Evolutionary conservation across 257 asterid species (phyloP).

Genomic region (Nyctanthes arbortristis): DNA sequence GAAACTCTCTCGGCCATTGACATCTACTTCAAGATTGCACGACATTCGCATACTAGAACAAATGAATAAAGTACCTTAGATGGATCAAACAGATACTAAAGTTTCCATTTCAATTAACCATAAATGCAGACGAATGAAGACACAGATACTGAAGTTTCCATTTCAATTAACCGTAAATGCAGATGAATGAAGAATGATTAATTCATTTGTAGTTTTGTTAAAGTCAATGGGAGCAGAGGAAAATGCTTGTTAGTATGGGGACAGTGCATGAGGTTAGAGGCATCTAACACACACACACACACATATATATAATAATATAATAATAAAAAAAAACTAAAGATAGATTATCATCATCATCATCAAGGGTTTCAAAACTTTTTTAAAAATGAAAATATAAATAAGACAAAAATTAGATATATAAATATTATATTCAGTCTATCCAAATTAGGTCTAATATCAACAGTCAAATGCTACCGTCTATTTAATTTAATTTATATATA

Average conservation of each 20-base stretch:
- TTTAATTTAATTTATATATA: too few relatives aligned
- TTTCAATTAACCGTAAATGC: not conserved
- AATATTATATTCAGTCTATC: not conserved
- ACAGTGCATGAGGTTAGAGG: conserved; percentile 40
- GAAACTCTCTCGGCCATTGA: conserved; percentile 64
- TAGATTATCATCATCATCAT: not conserved
- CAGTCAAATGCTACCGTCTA: too few relatives aligned
- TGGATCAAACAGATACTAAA: not conserved
- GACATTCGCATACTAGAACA: conserved; percentile 28
- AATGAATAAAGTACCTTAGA: not conserved
- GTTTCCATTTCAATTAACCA: not conserved
- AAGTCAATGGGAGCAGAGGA: conserved; percentile 29
- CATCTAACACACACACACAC: conserved; percentile 33
- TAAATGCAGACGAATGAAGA: not conserved
- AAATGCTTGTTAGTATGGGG: conserved; percentile 29
- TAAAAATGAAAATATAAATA: not conserved
- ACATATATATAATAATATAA: too few relatives aligned
- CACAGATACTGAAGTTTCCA: not conserved
- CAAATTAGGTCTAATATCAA: not conserved
- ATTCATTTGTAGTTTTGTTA: conserved; percentile 14
- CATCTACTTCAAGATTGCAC: conserved; percentile 58
- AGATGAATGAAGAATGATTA: conserved; percentile 1
- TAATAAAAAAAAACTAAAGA: too few relatives aligned
- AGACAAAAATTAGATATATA: too few relatives aligned
- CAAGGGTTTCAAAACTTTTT: conserved; percentile 11